A percentile compares a stretch with the other conserved stretches of the same genome.
Evolutionary conservation across 768 basidiomycete species (phyloP).

Genomic region (Leccinum obscurum): DNA sequence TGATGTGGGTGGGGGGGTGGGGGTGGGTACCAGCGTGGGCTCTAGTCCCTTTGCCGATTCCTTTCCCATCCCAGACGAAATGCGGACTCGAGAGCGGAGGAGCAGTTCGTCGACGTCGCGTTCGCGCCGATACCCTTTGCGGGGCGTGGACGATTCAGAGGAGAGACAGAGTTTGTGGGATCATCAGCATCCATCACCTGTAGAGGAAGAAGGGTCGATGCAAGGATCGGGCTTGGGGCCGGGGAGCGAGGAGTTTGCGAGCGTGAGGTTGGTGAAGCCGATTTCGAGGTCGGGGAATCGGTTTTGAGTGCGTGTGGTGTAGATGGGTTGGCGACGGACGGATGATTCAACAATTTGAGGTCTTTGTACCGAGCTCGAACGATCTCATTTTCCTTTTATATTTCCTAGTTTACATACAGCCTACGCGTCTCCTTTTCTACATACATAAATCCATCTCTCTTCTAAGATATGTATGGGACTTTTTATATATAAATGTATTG

Average conservation of each 20-base stretch:
- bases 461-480: too few relatives aligned
- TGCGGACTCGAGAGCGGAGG: slow-evolving; percentile 31
- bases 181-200: slow-evolving; percentile 32
- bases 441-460: too few relatives aligned
- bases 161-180: slow-evolving; percentile 61
- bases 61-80: not conserved
- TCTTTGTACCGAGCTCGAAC: not conserved
- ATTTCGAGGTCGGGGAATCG: not conserved
- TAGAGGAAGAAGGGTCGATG: slow-evolving; percentile 20
- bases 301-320: not conserved
- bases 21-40: not conserved
- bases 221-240: not conserved
- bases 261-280: not conserved
- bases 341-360: not conserved
- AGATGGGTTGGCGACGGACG: not conserved
- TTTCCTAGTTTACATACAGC: too few relatives aligned
- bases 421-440: too few relatives aligned
- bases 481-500: too few relatives aligned
- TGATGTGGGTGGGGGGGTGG: not conserved
- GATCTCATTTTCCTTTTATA: too few relatives aligned
- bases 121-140: slow-evolving; percentile 44
- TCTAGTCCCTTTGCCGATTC: not conserved
- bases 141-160: slow-evolving; percentile 54
- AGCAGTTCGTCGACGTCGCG: slow-evolving; percentile 44
- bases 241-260: not conserved